These are phyloP conservation scores for Exophiala lecanii-corni DNA, from an alignment of 2,329 filamentous ascomycete genomes.

Conservation along the genomic window DNA sequence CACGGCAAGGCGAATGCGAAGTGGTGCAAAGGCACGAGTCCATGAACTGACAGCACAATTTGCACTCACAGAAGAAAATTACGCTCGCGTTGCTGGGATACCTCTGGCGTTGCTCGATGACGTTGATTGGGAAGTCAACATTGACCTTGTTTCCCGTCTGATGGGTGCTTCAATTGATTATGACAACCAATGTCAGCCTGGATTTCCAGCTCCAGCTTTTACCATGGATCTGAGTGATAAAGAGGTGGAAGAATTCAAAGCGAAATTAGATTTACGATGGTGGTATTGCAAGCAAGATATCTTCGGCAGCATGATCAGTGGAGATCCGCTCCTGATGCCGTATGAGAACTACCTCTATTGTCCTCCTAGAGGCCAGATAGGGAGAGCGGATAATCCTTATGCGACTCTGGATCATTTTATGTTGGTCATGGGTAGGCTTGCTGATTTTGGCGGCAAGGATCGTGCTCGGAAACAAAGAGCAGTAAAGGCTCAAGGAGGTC, in stretches of 20 bases:
- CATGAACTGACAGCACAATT: conserved; percentile 30
- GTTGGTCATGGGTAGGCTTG: conserved; percentile 72
- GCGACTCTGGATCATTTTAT: conserved; percentile 86
- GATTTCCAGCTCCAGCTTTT: conserved; percentile 7
- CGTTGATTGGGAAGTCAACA: conserved; percentile 48
- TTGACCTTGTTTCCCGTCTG: conserved; percentile 54
- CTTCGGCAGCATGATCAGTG: conserved; percentile 84
- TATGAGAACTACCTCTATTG: conserved; percentile 81
- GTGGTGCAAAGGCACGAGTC: conserved; percentile 39
- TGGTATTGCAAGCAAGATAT: conserved; percentile 94
- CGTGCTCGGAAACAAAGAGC: conserved; percentile 70
- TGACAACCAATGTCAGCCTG: conserved; percentile 47
- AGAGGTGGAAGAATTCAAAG: conserved; percentile 76
- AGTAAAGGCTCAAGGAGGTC: conserved; percentile 54
- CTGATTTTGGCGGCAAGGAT: conserved; percentile 74
- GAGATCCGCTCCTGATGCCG: conserved; percentile 78
- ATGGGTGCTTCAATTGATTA: conserved; percentile 56
- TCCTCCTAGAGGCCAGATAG: conserved; percentile 75
- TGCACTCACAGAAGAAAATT: conserved; percentile 18
- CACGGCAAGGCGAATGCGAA: conserved; percentile 63
- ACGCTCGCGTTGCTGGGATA: conserved; percentile 29
- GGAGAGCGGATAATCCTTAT: conserved; percentile 72
- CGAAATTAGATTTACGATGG: conserved; percentile 84
- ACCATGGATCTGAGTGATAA: conserved; percentile 36
- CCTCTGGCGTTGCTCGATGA: conserved; percentile 41